Conservation (phyloP, 345 rosid species). For the Hibiscus tridactylites region DNA sequence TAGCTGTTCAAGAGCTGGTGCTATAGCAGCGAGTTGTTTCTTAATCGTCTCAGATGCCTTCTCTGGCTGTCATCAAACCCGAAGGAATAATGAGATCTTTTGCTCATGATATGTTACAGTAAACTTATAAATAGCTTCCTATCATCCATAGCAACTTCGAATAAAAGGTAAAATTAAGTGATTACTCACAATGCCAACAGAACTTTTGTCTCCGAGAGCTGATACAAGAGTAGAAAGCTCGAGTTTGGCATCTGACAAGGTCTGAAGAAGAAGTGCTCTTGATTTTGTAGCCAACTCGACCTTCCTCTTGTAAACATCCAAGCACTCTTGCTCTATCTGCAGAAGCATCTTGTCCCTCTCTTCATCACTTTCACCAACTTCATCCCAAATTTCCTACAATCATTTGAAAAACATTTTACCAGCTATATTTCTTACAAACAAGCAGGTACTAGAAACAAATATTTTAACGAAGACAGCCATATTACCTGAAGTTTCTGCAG, state of each 20-base stretch:
- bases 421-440: neutral
- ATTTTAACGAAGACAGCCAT: neutral
- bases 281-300: slow-evolving; percentile 80
- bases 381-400: slow-evolving; percentile 91
- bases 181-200: slow-evolving; percentile 56
- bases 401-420: slow-evolving; percentile 3
- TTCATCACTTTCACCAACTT: slow-evolving; percentile 91
- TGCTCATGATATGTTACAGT: neutral
- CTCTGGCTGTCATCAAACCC: slow-evolving; percentile 54
- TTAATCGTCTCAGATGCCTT: slow-evolving; percentile 78
- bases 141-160: neutral
- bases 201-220: slow-evolving; percentile 74
- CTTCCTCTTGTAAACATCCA: slow-evolving; percentile 91
- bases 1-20: slow-evolving; percentile 82
- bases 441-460: neutral
- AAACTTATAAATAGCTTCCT: neutral
- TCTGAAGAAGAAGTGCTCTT: slow-evolving; percentile 77
- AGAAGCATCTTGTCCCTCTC: slow-evolving; percentile 90
- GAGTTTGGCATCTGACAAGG: slow-evolving; percentile 71
- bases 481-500: slow-evolving; percentile 80
- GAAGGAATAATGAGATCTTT: slow-evolving; percentile 8
- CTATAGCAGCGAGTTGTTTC: slow-evolving; percentile 88
- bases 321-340: slow-evolving; percentile 84
- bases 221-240: slow-evolving; percentile 71
- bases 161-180: neutral